Percentiles rank a stretch among this genome's conserved stretches.
phyloP scores from a whole-genome alignment of 2,329 filamentous ascomycete species.

The Fusarium duplospermum region DNA sequence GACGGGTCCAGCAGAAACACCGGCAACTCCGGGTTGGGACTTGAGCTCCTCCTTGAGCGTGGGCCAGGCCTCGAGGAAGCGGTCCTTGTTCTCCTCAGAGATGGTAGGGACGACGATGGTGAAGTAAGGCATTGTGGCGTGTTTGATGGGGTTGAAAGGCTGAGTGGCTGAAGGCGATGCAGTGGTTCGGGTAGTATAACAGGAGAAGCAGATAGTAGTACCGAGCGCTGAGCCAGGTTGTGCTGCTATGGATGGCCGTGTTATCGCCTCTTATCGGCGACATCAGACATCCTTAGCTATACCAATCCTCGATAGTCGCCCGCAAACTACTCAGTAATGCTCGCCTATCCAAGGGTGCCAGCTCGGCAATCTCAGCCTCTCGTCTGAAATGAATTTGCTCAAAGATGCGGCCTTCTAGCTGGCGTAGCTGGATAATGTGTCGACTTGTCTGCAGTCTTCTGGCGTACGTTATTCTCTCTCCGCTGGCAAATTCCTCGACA shows the following conservation, averaged over 20 bases:
- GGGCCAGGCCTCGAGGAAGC: slow-evolving; percentile 21
- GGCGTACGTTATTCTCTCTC: slow-evolving; percentile 48
- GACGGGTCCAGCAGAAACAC: slow-evolving; percentile 7
- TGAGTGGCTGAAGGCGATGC: neutral
- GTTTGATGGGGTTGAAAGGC: neutral
- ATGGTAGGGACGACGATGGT: slow-evolving; percentile 15
- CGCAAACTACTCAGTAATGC: slow-evolving; percentile 48
- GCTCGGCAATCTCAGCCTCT: slow-evolving; percentile 35
- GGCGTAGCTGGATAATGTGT: slow-evolving; percentile 56
- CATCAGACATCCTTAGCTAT: slow-evolving; percentile 55
- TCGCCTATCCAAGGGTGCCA: slow-evolving; percentile 45
- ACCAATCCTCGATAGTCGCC: slow-evolving; percentile 57
- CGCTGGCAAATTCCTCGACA: slow-evolving; percentile 54
- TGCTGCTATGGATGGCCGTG: slow-evolving; percentile 54
- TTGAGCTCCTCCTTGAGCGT: slow-evolving; percentile 14
- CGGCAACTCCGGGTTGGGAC: slow-evolving; percentile 18
- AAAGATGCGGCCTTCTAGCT: slow-evolving; percentile 53
- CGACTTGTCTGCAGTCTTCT: slow-evolving; percentile 54
- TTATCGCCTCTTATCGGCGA: slow-evolving; percentile 53
- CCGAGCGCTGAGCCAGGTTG: slow-evolving; percentile 53
- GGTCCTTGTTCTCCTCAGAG: slow-evolving; percentile 18
- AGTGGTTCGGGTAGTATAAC: slow-evolving; percentile 52
- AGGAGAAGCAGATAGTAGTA: slow-evolving; percentile 56
- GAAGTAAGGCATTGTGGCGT: slow-evolving; percentile 18
- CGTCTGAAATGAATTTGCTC: slow-evolving; percentile 47